Conservation (phyloP, 2,329 filamentous ascomycete genomes). For the Alternaria solani region DNA sequence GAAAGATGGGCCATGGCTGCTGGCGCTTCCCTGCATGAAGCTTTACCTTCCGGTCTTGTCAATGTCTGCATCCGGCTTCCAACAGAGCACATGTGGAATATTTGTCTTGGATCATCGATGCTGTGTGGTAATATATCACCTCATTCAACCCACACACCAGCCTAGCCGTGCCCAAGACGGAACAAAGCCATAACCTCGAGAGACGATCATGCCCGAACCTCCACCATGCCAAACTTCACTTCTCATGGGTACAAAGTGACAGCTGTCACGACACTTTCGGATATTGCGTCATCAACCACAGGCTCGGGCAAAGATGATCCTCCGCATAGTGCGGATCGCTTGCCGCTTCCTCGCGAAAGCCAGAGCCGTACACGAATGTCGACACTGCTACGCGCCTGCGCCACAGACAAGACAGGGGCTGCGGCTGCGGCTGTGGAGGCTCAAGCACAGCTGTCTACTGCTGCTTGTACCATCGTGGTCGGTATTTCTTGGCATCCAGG, state of each 20-base stretch:
- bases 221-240: conserved; percentile 9
- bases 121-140: conserved; percentile 2
- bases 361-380: conserved; percentile 29
- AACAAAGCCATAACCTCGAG: background rate
- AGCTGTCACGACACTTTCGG: conserved; percentile 18
- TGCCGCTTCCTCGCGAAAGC: conserved; percentile 45
- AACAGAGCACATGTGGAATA: conserved; percentile 6
- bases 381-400: conserved; percentile 28
- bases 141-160: background rate
- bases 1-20: conserved; percentile 22
- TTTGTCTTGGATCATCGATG: background rate
- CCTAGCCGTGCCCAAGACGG: background rate
- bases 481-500: background rate
- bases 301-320: conserved; percentile 35
- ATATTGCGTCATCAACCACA: conserved; percentile 40
- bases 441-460: conserved; percentile 12
- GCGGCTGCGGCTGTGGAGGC: conserved; percentile 21
- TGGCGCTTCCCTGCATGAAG: conserved; percentile 34
- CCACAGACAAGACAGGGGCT: conserved; percentile 24
- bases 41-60: conserved; percentile 10
- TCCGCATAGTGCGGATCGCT: conserved; percentile 42
- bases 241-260: conserved; percentile 15
- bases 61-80: conserved; percentile 18
- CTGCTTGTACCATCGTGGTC: conserved; percentile 10
- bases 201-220: conserved; percentile 6